Conservation (phyloP, 2,329 filamentous ascomycete genomes). For the Fusarium lateritium region DNA sequence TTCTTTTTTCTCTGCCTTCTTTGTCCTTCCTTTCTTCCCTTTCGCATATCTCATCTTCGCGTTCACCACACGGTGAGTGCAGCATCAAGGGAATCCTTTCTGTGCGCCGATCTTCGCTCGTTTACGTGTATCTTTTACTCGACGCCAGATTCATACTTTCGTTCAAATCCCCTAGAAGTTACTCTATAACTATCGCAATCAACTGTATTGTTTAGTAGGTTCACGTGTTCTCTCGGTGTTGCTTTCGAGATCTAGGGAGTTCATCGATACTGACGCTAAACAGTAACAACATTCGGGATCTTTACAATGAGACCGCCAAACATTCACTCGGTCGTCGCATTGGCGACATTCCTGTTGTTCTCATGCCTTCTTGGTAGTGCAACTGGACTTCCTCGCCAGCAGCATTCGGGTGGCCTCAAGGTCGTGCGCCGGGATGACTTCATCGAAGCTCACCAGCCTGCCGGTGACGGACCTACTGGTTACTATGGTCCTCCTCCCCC, state of each 20-base stretch:
- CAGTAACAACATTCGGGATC: constrained; percentile 13
- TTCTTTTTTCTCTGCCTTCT: constrained; percentile 9
- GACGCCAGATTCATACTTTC: constrained; percentile 14
- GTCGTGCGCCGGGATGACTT: constrained; percentile 22
- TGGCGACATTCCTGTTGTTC: constrained; percentile 51
- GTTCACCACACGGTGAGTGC: constrained; percentile 16
- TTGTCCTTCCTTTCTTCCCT: constrained; percentile 10
- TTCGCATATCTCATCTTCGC: constrained; percentile 12
- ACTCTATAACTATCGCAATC: constrained; percentile 4
- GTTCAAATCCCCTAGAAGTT: constrained; percentile 3
- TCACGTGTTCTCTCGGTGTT: background rate
- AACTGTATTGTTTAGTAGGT: constrained; percentile 7
- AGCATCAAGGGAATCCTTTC: constrained; percentile 13
- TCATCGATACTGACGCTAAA: constrained; percentile 10
- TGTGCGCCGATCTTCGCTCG: constrained; percentile 14
- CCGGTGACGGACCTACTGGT: constrained; percentile 28
- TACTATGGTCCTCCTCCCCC: constrained; percentile 44
- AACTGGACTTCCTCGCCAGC: constrained; percentile 18
- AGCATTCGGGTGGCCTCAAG: background rate
- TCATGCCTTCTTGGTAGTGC: constrained; percentile 32
- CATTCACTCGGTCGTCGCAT: constrained; percentile 51
- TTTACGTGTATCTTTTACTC: constrained; percentile 29
- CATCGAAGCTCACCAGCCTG: constrained; percentile 24
- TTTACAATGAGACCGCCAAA: constrained; percentile 56
- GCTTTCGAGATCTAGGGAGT: background rate